These are phyloP conservation scores for Davidsoniella neocaledoniae DNA, from an alignment of 2,329 filamentous ascomycete genomes.

Conservation along the genomic window DNA sequence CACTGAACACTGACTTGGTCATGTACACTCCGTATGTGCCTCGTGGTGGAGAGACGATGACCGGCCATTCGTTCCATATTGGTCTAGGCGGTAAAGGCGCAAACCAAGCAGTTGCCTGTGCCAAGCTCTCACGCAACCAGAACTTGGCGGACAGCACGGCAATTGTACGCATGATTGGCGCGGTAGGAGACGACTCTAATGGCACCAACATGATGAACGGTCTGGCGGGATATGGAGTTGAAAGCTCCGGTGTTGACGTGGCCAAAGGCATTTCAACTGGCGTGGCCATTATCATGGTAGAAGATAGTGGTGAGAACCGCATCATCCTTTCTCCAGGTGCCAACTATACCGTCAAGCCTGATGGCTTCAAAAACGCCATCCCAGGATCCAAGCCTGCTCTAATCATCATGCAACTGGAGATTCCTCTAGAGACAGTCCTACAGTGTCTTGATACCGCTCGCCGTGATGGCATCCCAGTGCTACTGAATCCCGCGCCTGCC, in stretches of 20 bases:
- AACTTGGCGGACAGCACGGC: constrained; percentile 7
- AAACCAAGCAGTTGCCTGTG: constrained; percentile 54
- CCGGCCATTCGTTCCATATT: constrained; percentile 34
- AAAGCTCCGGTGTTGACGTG: constrained; percentile 26
- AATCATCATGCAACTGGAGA: constrained; percentile 44
- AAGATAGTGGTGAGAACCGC: constrained; percentile 38
- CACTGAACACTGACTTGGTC: constrained; percentile 57
- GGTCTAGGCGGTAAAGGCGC: constrained; percentile 51
- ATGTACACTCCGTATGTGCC: constrained; percentile 52
- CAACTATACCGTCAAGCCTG: constrained; percentile 21
- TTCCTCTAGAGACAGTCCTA: constrained; percentile 35
- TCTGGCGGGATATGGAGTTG: constrained; percentile 30
- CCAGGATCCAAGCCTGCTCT: constrained; percentile 31
- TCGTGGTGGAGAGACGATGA: constrained; percentile 50
- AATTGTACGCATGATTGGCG: constrained; percentile 37
- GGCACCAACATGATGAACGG: constrained; percentile 25
- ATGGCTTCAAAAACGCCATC: neutral
- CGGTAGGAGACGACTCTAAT: constrained; percentile 31
- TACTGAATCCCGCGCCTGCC: constrained; percentile 58
- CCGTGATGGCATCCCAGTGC: constrained; percentile 29
- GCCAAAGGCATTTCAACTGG: constrained; percentile 29
- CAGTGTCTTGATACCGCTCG: constrained; percentile 29
- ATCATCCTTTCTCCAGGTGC: constrained; percentile 41
- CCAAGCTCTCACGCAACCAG: constrained; percentile 31
- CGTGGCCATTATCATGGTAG: constrained; percentile 41